Conservation (phyloP, 192 early-diverging fungal species). For the Backusella tarrabulga region DNA sequence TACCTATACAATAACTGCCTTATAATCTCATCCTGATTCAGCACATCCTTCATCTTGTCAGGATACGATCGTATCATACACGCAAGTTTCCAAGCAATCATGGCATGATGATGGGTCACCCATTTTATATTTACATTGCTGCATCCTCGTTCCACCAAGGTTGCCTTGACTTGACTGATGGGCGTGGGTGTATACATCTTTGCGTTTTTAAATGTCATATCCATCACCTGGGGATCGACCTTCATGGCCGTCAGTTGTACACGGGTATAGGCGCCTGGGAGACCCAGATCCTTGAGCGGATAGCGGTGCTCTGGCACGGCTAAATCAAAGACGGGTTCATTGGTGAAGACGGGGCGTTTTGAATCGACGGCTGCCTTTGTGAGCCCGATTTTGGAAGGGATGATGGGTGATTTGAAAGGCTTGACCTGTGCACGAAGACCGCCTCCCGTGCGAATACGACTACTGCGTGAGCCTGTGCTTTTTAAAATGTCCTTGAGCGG, state of each 20-base stretch:
- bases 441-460: not conserved
- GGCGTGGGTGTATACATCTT: conserved; percentile 3
- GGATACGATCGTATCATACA: conserved; percentile 57
- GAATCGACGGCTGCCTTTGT: conserved; percentile 13
- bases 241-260: not conserved
- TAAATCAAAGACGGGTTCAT: conserved; percentile 17
- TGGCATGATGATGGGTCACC: conserved; percentile 65
- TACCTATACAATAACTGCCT: conserved; percentile 52
- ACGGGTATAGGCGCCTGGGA: not conserved
- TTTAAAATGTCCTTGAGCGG: not conserved
- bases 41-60: conserved; percentile 30
- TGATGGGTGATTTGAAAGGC: conserved; percentile 27
- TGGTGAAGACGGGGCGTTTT: not conserved
- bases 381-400: conserved; percentile 6
- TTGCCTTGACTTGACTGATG: conserved; percentile 39
- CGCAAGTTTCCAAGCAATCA: conserved; percentile 75
- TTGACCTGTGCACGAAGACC: not conserved
- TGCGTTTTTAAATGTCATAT: conserved; percentile 33
- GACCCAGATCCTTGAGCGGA: not conserved
- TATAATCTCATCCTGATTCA: conserved; percentile 42
- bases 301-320: not conserved
- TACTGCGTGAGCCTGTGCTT: not conserved
- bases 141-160: conserved; percentile 43
- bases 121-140: conserved; percentile 35
- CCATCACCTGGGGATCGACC: conserved; percentile 14